Base-by-base conservation (phyloP, 768 basidiomycete genomes). In the Boletus rex-veris region DNA sequence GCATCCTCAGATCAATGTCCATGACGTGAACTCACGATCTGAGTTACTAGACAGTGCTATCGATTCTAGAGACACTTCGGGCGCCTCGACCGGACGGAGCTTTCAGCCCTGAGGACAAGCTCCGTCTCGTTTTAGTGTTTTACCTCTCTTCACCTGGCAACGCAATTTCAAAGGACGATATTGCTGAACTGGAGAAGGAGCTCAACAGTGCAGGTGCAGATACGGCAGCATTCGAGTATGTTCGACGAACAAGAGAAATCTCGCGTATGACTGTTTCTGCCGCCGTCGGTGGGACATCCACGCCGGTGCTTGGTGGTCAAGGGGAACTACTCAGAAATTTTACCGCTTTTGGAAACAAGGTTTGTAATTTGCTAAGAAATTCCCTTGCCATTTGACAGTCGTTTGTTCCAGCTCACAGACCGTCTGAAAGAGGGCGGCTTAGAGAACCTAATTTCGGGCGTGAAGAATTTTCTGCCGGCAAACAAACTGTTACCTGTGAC, bases 401-500 rank as follows among this genome's bases (percentile, higher is more conserved):
- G n/a, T 45, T 14, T 28, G 35, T 54, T 53, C 28, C 62, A 97
- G 94, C 82, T 98, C 43, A 95, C 93, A 2, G 92, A 94, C 66
- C 82, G 92, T 44, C 75, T 98, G 50, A 91, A 95, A 72, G 96
- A 97, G 66, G 91, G 94, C 35, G 93, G 93, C n/a, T 79, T 98
- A 31, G 95, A 98, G 69, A 96, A 96, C 68, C 77, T 99, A 15
- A 91, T 99, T 58, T 95, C 94, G 0, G 96, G 95, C 37, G 97
- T 99, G 63, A 97, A 96, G 70, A 98, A 97, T 73, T 94, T 99
- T 77, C 73, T 99, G 16, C 97, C 97, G 1, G 88, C 92, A 3
- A 92, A 93, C 68, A 96, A 99, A 72, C 81, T 97, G 37, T 80
- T 97, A 45, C 88, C 92, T 11, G 84, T 96, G 43, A 98, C 97